These are phyloP conservation scores for Alternaria burnsii DNA, from an alignment of 2,329 filamentous ascomycete genomes.

Conservation along the genomic window DNA sequence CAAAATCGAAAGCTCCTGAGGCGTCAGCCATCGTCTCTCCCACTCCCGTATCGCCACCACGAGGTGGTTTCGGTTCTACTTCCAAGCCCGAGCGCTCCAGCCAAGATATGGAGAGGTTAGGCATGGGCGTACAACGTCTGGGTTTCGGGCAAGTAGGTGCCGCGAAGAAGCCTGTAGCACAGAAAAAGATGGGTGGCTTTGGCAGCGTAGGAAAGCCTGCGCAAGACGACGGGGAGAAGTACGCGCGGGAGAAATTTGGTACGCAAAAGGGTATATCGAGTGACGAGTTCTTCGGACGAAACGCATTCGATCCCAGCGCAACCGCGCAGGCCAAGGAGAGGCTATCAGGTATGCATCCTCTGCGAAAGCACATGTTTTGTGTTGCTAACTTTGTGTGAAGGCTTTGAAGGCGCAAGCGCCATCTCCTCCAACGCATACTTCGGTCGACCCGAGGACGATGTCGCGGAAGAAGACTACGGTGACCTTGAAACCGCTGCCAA, in stretches of 20 bases:
- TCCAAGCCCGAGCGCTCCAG: slow-evolving; percentile 63
- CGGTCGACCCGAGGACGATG: slow-evolving; percentile 86
- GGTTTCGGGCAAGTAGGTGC: slow-evolving; percentile 88
- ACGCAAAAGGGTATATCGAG: slow-evolving; percentile 95
- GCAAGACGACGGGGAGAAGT: slow-evolving; percentile 77
- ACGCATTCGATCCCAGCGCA: slow-evolving; percentile 79
- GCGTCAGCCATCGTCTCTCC: slow-evolving; percentile 74
- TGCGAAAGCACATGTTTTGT: background rate
- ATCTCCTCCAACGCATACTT: slow-evolving; percentile 99
- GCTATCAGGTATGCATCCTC: slow-evolving; percentile 63
- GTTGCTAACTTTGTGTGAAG: slow-evolving; percentile 45
- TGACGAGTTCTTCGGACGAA: slow-evolving; percentile 97
- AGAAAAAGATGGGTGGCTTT: slow-evolving; percentile 87
- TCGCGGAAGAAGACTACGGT: slow-evolving; percentile 76
- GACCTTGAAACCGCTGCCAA: slow-evolving; percentile 93
- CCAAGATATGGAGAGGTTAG: slow-evolving; percentile 85
- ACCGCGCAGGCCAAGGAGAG: slow-evolving; percentile 87
- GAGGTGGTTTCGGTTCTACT: slow-evolving; percentile 69
- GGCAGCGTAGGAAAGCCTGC: slow-evolving; percentile 81
- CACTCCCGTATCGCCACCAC: slow-evolving; percentile 74
- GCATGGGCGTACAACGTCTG: slow-evolving; percentile 85
- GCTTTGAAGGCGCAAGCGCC: slow-evolving; percentile 89
- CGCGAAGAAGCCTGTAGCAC: slow-evolving; percentile 60
- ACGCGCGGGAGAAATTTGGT: slow-evolving; percentile 88
- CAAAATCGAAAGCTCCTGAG: slow-evolving; percentile 56